phyloP scores from a whole-genome alignment of 2,329 filamentous ascomycete species.

The Epichloe coenophiala region DNA sequence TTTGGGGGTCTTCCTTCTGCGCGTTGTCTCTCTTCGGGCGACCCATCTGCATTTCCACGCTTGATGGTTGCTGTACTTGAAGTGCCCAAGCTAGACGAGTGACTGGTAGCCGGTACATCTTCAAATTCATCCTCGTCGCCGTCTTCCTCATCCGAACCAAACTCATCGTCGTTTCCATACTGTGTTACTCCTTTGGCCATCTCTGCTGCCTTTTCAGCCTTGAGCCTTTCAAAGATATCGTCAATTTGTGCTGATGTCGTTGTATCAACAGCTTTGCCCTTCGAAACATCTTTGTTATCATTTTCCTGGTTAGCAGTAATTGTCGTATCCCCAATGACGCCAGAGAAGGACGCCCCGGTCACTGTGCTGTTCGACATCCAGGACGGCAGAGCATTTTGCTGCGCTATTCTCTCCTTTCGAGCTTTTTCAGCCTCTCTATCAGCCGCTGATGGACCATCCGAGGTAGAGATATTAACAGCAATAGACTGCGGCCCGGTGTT shows the following conservation, averaged over 20 bases:
- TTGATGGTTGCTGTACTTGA: constrained; percentile 21
- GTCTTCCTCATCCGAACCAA: constrained; percentile 24
- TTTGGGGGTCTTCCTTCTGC: constrained; percentile 1
- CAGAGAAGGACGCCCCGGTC: constrained; percentile 45
- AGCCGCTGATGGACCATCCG: constrained; percentile 51
- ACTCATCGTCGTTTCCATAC: constrained; percentile 20
- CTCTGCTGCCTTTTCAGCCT: constrained; percentile 42
- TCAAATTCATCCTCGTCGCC: constrained; percentile 33
- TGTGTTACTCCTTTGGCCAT: constrained; percentile 17
- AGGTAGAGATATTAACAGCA: constrained; percentile 54
- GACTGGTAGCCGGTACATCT: constrained; percentile 30
- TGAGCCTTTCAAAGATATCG: constrained; percentile 53
- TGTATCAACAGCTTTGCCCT: constrained; percentile 27
- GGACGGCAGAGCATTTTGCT: constrained; percentile 54
- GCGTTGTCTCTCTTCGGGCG: constrained; percentile 4
- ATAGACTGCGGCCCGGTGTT: constrained; percentile 57
- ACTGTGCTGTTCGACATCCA: constrained; percentile 64
- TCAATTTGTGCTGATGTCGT: constrained; percentile 47
- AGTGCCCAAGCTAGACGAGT: constrained; percentile 18
- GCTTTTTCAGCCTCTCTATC: constrained; percentile 51
- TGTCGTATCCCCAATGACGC: constrained; percentile 9
- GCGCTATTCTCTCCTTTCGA: constrained; percentile 50
- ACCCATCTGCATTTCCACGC: constrained; percentile 18
- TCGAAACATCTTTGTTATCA: constrained; percentile 28
- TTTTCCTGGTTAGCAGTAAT: constrained; percentile 25